A percentile compares a stretch with the other conserved stretches of the same genome.
These are phyloP conservation scores for Piper betle DNA, from an alignment of 164 flowering plant species.

Conservation along the genomic window DNA sequence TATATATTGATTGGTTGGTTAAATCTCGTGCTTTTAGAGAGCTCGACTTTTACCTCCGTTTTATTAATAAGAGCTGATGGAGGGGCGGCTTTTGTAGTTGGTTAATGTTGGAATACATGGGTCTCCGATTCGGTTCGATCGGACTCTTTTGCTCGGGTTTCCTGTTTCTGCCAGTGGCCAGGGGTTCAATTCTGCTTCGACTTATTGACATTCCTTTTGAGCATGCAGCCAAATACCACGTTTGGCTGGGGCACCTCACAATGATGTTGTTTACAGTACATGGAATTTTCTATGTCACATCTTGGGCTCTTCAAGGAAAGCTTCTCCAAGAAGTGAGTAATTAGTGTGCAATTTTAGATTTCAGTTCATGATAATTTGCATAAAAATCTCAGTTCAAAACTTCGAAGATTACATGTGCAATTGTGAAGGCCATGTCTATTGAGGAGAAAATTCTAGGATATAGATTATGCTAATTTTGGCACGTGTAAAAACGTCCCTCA, in stretches of 20 bases:
- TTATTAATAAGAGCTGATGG: no score
- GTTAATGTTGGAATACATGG: constrained; percentile 38
- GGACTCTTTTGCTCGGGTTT: constrained; percentile 67
- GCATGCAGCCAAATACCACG: constrained; percentile 87
- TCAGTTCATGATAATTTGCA: background rate
- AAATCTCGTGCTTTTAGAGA: no score
- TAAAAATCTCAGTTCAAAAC: background rate
- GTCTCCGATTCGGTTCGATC: constrained; percentile 55
- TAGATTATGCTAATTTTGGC: no score
- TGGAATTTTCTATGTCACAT: constrained; percentile 47
- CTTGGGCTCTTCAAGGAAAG: constrained; percentile 51
- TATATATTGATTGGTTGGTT: no score
- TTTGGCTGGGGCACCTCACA: constrained; percentile 93
- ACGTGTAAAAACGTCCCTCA: no score
- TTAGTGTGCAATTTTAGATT: background rate
- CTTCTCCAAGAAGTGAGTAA: constrained; percentile 50
- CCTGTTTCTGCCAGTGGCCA: constrained; percentile 73
- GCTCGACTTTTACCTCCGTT: no score
- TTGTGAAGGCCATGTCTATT: no score
- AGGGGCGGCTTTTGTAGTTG: constrained; percentile 20
- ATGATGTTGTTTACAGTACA: constrained; percentile 72
- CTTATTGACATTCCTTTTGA: constrained; percentile 85
- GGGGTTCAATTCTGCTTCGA: constrained; percentile 86
- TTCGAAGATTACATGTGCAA: no score
- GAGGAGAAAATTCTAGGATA: no score